phyloP scores from a whole-genome alignment of 2,329 filamentous ascomycete genomes.

The Cladorrhinum sp. region DNA sequence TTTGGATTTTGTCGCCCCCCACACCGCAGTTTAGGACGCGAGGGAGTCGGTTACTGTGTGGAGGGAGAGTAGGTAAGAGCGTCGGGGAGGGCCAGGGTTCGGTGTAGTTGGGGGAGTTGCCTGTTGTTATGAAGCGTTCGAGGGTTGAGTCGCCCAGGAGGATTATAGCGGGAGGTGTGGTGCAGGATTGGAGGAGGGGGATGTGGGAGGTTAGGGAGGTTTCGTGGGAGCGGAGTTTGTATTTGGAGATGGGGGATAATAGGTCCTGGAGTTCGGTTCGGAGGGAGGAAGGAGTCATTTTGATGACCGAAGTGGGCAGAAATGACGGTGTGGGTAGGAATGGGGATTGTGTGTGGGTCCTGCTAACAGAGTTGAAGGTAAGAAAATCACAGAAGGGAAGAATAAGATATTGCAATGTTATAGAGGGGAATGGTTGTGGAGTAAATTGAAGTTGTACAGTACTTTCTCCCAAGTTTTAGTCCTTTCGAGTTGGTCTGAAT shows the following conservation, averaged over 20 bases:
- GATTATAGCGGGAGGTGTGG: conserved; percentile 10
- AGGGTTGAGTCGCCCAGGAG: conserved; percentile 27
- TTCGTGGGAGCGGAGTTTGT: conserved; percentile 16
- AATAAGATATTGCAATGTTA: no score
- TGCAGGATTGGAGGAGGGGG: conserved; percentile 1
- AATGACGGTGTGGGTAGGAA: no score
- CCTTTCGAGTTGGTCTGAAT: no score
- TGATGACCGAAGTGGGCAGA: not conserved
- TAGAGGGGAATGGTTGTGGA: no score
- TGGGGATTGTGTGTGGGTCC: no score
- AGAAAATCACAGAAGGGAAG: no score
- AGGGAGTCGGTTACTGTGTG: not conserved
- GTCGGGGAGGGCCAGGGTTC: conserved; percentile 2
- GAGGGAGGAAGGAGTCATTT: not conserved
- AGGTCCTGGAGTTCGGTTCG: not conserved
- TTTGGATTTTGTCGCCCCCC: conserved; percentile 26
- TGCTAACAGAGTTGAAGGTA: no score
- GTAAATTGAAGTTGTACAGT: no score
- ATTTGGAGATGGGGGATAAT: not conserved
- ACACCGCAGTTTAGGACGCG: conserved; percentile 24
- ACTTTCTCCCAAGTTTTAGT: no score
- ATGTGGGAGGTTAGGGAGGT: conserved; percentile 7
- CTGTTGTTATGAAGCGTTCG: conserved; percentile 26
- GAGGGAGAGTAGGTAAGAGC: not conserved
- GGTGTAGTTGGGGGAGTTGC: conserved; percentile 16